Evolutionary conservation across 2,329 filamentous ascomycete genomes (phyloP), one percentile per base, ranked within the genome.

Genomic region (Helotiales sp.): DNA sequence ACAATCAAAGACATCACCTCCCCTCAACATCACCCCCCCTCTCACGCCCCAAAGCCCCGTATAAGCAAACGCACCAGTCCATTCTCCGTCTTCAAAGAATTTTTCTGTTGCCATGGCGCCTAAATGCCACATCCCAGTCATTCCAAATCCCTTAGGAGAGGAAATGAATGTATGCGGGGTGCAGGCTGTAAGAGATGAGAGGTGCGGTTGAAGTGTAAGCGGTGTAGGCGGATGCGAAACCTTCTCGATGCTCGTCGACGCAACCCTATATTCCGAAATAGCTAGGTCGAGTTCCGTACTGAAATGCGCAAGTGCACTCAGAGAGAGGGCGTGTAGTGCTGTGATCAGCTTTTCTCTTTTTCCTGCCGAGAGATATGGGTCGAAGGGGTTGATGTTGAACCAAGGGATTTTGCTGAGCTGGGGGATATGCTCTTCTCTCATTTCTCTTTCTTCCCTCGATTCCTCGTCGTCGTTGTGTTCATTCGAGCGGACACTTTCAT

Each of bases 1-100:
- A 50, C 47, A 50, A 50, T 50, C 22, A 50, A 50, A 50, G n/a
- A 50, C 24, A 50, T 50, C 47, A n/a, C n/a, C n/a, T n/a, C 47
- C 22, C 17, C 8, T 22, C 47, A 26, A 26, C 4, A 13, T 8
- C 22, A 7, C 45, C 45, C 45, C 5, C 20, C 1, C 22, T 26
- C 22, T 49, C 47, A 50, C 47, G 22, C 22, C 47, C 47, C 47
- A 50, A 26, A 28, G 22, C 2, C 47, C 47, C 22, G 47, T 50
- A 28, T 50, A 50, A 28, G 47, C 47, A 50, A 26, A 50, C 47
- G 47, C 22, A 7, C 47, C 47, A 10, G 47, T 50, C 47, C 47
- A 50, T 15, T 50, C 47, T 1, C 47, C 22, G 4, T 28, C 22
- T 17, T 50, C 47, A 17, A 50, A 50, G 22, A 50, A 50, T 1